Evolutionary conservation across 2,329 filamentous ascomycete species (phyloP), one percentile per base, ranked within the genome.

Genomic region (Pezicula carpinea): DNA sequence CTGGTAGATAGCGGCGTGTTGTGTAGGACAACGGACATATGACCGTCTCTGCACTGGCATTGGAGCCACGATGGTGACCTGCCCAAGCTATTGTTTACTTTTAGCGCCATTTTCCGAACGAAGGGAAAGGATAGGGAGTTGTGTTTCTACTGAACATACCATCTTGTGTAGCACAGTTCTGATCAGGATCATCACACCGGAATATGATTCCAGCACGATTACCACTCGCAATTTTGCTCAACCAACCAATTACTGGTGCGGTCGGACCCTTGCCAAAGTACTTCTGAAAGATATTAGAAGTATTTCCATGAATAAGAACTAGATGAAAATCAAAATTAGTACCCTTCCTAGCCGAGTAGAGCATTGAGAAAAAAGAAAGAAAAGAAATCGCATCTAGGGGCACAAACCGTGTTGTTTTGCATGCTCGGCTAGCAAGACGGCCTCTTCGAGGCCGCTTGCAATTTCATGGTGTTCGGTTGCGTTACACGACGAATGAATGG

Each of bases 401-500:
- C 19, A 31, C 47, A 41, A 32, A 51, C 52, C 73, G 59, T 87
- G 83, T 34, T 82, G 73, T 49, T 75, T 76, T 6, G 83, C 83
- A 57, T 85, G 80, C 43, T 71, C 63, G 6, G 78, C 80, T 4
- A 87, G 69, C 43, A 66, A 60, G 33, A 82, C 64, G 4, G 79
- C 72, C 61, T 87, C 83, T 15, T 74, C 66, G 0, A 88, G 69
- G 5, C 73, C 83, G 14, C 66, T 64, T 32, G 69, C 64, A 36
- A 87, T 70, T 61, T 84, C 79, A 6, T 64, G 64, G 35, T 68
- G 70, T 55, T 85, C 72, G 2, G 82, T 85, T 41, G 69, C 65
- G 57, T 87, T 87, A 68, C 84, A 87, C 19, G 80, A 85, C 29
- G 70, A 61, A 63, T 87, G 83, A 59, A 87, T 83, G 14, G 69